Base-by-base conservation (phyloP, 2,329 filamentous ascomycete species). In the Fusarium sp. region DNA sequence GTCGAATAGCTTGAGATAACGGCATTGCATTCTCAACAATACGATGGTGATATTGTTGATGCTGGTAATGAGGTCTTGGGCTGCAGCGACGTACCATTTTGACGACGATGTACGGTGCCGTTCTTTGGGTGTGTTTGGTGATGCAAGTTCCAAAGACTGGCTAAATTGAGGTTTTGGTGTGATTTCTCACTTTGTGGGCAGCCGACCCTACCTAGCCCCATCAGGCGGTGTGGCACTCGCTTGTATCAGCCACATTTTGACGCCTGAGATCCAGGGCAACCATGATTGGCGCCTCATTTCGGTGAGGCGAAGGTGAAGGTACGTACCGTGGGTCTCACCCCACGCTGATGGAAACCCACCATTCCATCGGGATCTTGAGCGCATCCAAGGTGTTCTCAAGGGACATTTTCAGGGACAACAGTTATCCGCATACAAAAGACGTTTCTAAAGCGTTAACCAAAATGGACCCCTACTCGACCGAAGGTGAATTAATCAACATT, bases 401-500 rank as follows among this genome's bases (percentile, higher is more conserved):
- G 67, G 65, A 69, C 68, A 34, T 62, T 71, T 70, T 58, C 66
- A 64, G 60, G 63, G 70, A 68, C 61, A 70, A 74, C 64, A 57
- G 36, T 68, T 61, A 56, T 62, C 70, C 60, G 66, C 41, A 52
- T 45, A 44, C 63, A 62, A 45, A 62, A 62, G 45, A 67, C 70
- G 52, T 51, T 65, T 57, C 61, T 44, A 39, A 44, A 73, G 68
- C 71, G 66, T 77, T 71, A 75, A 76, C 73, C 78, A 81, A 83
- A 75, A 93, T 93, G 91, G 91, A 93, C 82, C 90, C 90, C 75
- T 93, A 91, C 82, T 92, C 90, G 54, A 87, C 90, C 74, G 91
- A 93, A 83, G 90, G 90, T 84, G 91, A 93, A 85, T 84, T 93
- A 78, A 89, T 93, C 82, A 92, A 91, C 84, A 89, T 93, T 74